Base-by-base conservation (phyloP, 176 grass and related monocot species). In the Panicum miliaceum region DNA sequence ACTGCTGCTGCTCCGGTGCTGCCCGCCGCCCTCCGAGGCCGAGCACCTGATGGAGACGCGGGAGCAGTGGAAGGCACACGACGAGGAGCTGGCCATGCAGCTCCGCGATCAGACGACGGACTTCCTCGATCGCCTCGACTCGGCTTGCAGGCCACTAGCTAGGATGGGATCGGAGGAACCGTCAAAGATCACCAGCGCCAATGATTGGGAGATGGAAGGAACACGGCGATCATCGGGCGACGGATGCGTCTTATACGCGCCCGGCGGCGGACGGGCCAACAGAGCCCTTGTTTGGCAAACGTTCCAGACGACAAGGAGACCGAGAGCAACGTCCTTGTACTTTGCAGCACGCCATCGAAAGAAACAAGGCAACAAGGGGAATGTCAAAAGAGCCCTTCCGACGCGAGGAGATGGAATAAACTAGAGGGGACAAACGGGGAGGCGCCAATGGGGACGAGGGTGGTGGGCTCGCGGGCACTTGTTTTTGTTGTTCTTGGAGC, bases 291-390 rank as follows among this genome's bases (percentile, higher is more conserved):
- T 61, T 64, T 72, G 80, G 52, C 35, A 56, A 37, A 18, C 27
- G 45, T 54, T 79, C 76, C 62, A 70, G n/a, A 70, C 34, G 76
- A 90, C 89, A 84, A 84, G 80, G 70, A 66, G 34, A 20, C 7
- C 23, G 61, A 84, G 75, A 34, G 70, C 76, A 60, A 68, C 62
- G 16, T 42, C 16, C 69, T 85, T 81, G 76, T 68, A 75, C 32
- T 75, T 60, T 50, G 74, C 20, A 53, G 64, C 86, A 35, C 54
- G 15, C 80, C 80, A 23, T 70, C 82, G 87, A 78, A 60, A 79
- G 12, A 62, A 85, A 61, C 82, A 81, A 89, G 72, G 87, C 82
- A 41, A 7, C 46, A 57, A 66, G 46, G 63, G 35, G 78, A 64
- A 80, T 11, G 45, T 20, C 7, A 51, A 32, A 32, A 52, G 4